phyloP scores from a whole-genome alignment of 768 basidiomycete genomes.

The Boletellus emodensis region DNA sequence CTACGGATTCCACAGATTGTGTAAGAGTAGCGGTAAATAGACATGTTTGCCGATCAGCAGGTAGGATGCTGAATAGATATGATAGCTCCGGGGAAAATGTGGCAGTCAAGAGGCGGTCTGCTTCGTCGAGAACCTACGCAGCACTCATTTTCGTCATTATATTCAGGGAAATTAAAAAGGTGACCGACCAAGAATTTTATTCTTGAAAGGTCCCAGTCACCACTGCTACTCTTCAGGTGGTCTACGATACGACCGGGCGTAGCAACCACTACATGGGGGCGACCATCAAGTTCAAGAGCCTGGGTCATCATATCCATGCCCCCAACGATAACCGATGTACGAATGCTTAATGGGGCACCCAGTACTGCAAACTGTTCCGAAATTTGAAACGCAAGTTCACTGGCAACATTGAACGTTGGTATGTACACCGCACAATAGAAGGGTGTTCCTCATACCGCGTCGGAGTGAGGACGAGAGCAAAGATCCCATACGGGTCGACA shows the following conservation, averaged over 20 bases:
- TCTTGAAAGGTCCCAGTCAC: constrained; percentile 79
- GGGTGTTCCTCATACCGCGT: constrained; percentile 61
- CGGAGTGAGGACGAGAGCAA: constrained; percentile 89
- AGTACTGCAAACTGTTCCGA: constrained; percentile 94
- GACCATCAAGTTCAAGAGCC: constrained; percentile 76
- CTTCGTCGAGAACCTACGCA: constrained; percentile 87
- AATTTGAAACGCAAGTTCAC: constrained; percentile 96
- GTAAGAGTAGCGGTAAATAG: constrained; percentile 96
- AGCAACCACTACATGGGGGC: constrained; percentile 92
- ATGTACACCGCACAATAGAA: not conserved
- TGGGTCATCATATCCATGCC: constrained; percentile 99
- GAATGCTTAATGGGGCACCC: constrained; percentile 74
- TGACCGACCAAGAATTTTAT: constrained; percentile 75
- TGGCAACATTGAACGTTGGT: constrained; percentile 28
- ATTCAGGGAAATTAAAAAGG: not conserved
- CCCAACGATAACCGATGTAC: constrained; percentile 88
- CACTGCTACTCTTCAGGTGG: constrained; percentile 69
- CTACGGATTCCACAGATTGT: constrained; percentile 75
- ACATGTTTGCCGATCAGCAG: constrained; percentile 88
- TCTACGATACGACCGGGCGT: constrained; percentile 96
- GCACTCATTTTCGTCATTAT: not conserved
- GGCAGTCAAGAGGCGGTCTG: constrained; percentile 84
- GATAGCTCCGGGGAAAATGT: constrained; percentile 86
- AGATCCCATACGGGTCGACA: constrained; percentile 91
- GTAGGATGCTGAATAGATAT: constrained; percentile 71